A percentile compares a stretch with the other conserved stretches of the same genome.
Evolutionary conservation across 345 rosid species (phyloP).

Genomic region (Gossypium turneri): DNA sequence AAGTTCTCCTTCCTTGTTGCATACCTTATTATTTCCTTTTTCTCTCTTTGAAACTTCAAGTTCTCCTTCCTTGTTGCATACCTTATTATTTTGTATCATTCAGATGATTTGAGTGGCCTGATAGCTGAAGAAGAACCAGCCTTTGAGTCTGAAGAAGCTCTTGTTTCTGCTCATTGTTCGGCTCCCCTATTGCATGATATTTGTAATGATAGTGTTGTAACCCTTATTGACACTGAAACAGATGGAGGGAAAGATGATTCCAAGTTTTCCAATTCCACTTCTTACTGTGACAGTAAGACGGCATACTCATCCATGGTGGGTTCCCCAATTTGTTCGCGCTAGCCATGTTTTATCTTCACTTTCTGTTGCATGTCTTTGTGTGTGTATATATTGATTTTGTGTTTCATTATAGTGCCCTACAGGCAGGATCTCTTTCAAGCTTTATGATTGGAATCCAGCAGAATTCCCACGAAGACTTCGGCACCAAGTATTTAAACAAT

Average conservation of each 20-base stretch:
- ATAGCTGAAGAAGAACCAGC: conserved; percentile 54
- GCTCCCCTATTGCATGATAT: conserved; percentile 47
- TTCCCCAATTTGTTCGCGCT: conserved; percentile 19
- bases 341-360: background rate
- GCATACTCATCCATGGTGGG: conserved; percentile 78
- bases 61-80: background rate
- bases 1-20: background rate
- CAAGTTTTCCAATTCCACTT: conserved; percentile 54
- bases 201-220: conserved; percentile 51
- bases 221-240: conserved; percentile 40
- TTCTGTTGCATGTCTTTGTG: background rate
- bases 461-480: conserved; percentile 99
- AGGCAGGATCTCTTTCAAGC: conserved; percentile 96
- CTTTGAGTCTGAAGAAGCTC: conserved; percentile 56
- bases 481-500: conserved; percentile 83
- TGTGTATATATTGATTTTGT: conserved; percentile 23
- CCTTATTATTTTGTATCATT: conserved; percentile 11
- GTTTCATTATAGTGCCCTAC: conserved; percentile 75
- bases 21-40: conserved; percentile 6
- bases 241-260: conserved; percentile 53
- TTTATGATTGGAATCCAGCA: conserved; percentile 98
- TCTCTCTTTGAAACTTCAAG: background rate
- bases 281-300: conserved; percentile 54
- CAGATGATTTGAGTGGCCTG: conserved; percentile 46
- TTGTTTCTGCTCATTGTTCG: conserved; percentile 37